A percentile compares a stretch with the other conserved stretches of the same genome.
Conservation (phyloP, 495 filamentous ascomycete genomes). For the Neurospora discreta region DNA sequence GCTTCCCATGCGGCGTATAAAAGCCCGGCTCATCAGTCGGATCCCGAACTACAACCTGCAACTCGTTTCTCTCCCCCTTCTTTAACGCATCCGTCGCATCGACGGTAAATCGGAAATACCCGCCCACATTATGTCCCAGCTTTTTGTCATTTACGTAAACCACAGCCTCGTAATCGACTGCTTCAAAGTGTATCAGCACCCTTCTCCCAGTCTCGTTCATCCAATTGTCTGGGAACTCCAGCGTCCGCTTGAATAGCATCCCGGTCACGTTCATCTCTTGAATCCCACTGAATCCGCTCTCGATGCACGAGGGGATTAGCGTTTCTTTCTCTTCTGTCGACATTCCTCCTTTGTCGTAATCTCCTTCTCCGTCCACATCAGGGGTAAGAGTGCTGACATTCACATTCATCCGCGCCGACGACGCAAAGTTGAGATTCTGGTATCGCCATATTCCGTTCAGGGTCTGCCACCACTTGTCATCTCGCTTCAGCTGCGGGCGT, state of each 20-base stretch:
- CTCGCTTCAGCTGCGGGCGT: constrained; percentile 46
- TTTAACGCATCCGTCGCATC: constrained; percentile 45
- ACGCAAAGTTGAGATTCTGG: constrained; percentile 11
- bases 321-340: constrained; percentile 27
- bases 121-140: constrained; percentile 45
- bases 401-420: neutral
- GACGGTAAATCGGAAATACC: constrained; percentile 50
- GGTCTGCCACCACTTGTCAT: constrained; percentile 41
- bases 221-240: constrained; percentile 42
- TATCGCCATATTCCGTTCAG: constrained; percentile 62
- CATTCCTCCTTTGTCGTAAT: neutral
- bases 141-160: constrained; percentile 51
- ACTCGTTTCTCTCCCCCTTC: constrained; percentile 30
- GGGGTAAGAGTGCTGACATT: neutral
- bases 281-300: constrained; percentile 36
- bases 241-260: constrained; percentile 51
- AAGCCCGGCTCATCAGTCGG: constrained; percentile 41
- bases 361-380: neutral
- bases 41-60: constrained; percentile 54
- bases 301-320: constrained; percentile 54
- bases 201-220: constrained; percentile 10
- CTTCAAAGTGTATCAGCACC: constrained; percentile 55
- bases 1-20: constrained; percentile 56
- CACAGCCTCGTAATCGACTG: constrained; percentile 56
- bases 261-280: constrained; percentile 28